Conservation (phyloP, 805 yeast genomes). For the Kazachstania viticola region DNA sequence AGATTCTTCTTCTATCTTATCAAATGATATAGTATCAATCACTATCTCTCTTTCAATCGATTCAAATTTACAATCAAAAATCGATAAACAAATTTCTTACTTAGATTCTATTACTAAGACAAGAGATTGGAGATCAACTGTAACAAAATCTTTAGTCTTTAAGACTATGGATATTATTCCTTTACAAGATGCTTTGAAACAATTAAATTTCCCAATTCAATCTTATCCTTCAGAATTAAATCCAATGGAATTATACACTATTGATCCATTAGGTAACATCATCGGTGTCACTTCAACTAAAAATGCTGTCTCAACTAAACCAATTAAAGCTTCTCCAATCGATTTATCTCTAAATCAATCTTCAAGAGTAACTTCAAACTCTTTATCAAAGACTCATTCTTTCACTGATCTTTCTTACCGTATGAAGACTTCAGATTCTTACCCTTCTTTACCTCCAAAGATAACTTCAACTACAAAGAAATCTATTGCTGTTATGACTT, state of each 20-base stretch:
- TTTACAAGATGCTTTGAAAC: slow-evolving; percentile 20
- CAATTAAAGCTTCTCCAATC: slow-evolving; percentile 10
- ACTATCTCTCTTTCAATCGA: slow-evolving; percentile 17
- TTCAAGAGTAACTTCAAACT: slow-evolving; percentile 2
- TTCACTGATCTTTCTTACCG: slow-evolving; percentile 14
- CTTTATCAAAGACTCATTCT: slow-evolving; percentile 15
- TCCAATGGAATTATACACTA: slow-evolving; percentile 63
- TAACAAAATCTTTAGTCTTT: slow-evolving; percentile 29
- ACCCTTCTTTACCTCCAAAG: slow-evolving; percentile 17
- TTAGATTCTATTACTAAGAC: slow-evolving; percentile 6
- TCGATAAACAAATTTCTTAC: slow-evolving; percentile 13
- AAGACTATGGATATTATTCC: slow-evolving; percentile 22
- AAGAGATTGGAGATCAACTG: slow-evolving; percentile 42
- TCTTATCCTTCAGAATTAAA: slow-evolving; percentile 58
- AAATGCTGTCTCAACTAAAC: slow-evolving; percentile 44
- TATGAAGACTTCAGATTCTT: slow-evolving; percentile 8
- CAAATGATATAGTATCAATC: slow-evolving; percentile 18
- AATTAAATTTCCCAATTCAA: slow-evolving; percentile 33
- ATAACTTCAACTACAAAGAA: slow-evolving; percentile 11
- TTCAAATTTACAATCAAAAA: slow-evolving; percentile 12
- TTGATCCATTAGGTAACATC: slow-evolving; percentile 77
- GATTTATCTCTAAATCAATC: slow-evolving; percentile 1
- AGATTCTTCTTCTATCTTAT: slow-evolving; percentile 5
- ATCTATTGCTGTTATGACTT: slow-evolving; percentile 67
- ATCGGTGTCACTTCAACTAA: slow-evolving; percentile 63